These are phyloP conservation scores for Talaromyces wortmannii DNA, from an alignment of 495 filamentous ascomycete species.

Conservation along the genomic window DNA sequence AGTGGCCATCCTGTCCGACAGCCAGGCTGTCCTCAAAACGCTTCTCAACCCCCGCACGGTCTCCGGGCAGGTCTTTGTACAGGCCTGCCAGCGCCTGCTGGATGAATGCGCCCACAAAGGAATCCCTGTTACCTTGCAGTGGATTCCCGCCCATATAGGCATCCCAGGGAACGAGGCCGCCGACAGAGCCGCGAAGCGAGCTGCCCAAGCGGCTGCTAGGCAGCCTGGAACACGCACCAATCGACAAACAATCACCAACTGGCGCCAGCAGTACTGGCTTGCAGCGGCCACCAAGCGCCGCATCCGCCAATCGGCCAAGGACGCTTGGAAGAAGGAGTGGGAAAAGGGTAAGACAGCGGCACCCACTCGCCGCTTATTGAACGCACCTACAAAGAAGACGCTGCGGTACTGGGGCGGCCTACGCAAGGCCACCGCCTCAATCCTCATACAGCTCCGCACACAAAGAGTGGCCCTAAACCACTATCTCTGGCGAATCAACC, in stretches of 20 bases:
- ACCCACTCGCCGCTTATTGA: slow-evolving; percentile 6
- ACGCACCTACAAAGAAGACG: not conserved
- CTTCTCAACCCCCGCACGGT: not conserved
- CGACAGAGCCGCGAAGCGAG: slow-evolving; percentile 8
- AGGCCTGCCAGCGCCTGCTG: not conserved
- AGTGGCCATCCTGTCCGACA: slow-evolving; percentile 3
- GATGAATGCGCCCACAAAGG: not conserved
- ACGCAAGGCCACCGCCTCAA: slow-evolving; percentile 18
- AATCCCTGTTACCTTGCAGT: slow-evolving; percentile 1
- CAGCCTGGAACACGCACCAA: not conserved
- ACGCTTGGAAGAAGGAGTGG: slow-evolving; percentile 1
- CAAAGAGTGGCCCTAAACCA: slow-evolving; percentile 20
- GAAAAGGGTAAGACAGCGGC: not conserved
- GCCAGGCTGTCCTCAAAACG: not conserved
- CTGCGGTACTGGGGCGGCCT: slow-evolving; percentile 7
- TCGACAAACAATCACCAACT: not conserved
- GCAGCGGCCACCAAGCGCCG: slow-evolving; percentile 2
- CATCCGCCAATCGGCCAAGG: not conserved
- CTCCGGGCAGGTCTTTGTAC: slow-evolving; percentile 1
- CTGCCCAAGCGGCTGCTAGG: not conserved
- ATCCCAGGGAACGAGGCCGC: slow-evolving; percentile 10
- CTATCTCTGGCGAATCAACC: slow-evolving; percentile 23
- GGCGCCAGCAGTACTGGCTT: not conserved
- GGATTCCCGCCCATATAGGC: slow-evolving; percentile 10
- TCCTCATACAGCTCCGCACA: slow-evolving; percentile 23